Evolutionary conservation across 768 basidiomycete species (phyloP), one percentile per base, ranked within the genome.

Genomic region (Paxillus involutus): DNA sequence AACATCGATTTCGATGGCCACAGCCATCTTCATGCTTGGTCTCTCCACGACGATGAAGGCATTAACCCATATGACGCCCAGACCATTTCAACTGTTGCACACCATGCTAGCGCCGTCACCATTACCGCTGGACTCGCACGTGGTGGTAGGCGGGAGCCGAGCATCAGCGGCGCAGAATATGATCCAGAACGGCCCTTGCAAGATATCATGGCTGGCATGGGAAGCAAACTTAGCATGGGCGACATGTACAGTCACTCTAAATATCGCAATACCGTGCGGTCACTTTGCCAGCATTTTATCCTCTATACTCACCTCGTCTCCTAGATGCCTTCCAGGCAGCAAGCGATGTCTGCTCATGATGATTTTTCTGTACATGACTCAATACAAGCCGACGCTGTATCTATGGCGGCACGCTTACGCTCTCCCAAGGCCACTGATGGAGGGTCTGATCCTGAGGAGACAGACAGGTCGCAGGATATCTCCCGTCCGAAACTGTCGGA

Each of bases 101-200:
- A 97, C 69, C 94, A 97, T 71, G 93, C 91, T 24, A 91, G 88
- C 58, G 91, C 84, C 3, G 75, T 96, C 49, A 96, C 94, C 0
- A 78, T 97, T 16, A 89, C 81, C 49, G 91, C 92, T 4, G 94
- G 94, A 1, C 78, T 96, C 10, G 77, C 76, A 2, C 76, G 83
- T 3, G 56, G 58, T 41, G 69, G 68, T 17, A 74, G 78, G 44
- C 73, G 85, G 53, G 85, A 89, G 60, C 66, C 74, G 16, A 79
- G 84, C 60, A 64, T 88, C 48, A 89, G 85, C 67, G 89, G 85
- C 37, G 86, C 86, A 40, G 91, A 94, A 64, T 94, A 89, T 57
- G 91, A 94, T 66, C 91, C 91, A 4, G 91, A 94, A 33, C 77
- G 91, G 19, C 88, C 89, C 1, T 68, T 93, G 32, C 79, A 86